Evolutionary conservation across 345 rosid species (phyloP), one percentile per base, ranked within the genome.

Genomic region (Eucalyptus leucophloia): DNA sequence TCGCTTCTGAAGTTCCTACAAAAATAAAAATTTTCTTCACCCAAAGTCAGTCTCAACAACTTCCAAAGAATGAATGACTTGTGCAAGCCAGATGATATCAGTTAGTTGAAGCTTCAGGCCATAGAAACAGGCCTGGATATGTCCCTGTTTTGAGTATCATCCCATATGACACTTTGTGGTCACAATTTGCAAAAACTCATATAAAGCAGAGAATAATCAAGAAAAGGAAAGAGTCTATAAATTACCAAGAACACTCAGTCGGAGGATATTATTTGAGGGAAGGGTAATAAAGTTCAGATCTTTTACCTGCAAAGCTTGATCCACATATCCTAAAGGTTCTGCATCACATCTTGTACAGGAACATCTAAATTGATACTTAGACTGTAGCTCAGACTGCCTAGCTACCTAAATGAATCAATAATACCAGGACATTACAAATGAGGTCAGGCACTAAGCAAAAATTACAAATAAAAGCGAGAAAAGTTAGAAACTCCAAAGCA

Each of bases 341-440:
- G 91, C 93, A 15, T 62, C 69, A 88, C 99, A 97, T 85, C 99
- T 93, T 47, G 51, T 65, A 92, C 99, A 97, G 91, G 89, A 86
- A 91, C 99, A 97, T 9, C 88, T 37, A 92, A 97, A 97, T 65
- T 93, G 93, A 92, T 96, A 95, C 89, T 96, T 96, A 6, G 93
- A 90, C 95, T 93, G 95, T 91, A 96, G 88, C 89, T 96, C 98
- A 24, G 94, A 91, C 88, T 92, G 95, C 92, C 98, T 95, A 90
- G 91, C 88, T 89, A 90, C 95, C 99, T 97, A 89, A 34, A 86
- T 7, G 30, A 86, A 86, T 44, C 42, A 51, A 88, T 37, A 88
- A 44, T 49, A 88, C 54, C 82, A 87, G 49, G 6, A 86, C n/a
- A 4, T 86, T 8, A 50, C 12, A 77, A 77, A 77, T 72, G 83